Base-by-base conservation (phyloP, 1,139 yeast species). In the Geotrichum restrictum region DNA sequence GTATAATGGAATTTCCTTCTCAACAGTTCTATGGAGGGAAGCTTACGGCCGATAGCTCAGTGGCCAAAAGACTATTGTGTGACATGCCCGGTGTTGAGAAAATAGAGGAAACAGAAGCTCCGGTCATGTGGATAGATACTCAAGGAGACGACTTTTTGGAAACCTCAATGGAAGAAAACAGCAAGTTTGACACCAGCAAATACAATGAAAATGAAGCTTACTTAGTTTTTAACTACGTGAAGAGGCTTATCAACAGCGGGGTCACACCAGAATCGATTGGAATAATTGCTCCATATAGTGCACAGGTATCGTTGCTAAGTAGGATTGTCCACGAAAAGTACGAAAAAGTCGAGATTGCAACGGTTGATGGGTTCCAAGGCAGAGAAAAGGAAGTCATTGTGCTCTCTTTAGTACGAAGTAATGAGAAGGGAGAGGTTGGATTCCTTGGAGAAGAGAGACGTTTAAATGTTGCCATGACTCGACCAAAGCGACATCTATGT, bases 341-440 rank as follows among this genome's bases (percentile, higher is more conserved):
- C 57, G 83, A 84, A 33, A 77, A 76, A 3, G 69, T 93, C 49
- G 96, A 88, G 62, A 82, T 88, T 44, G 85, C 93, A 42, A 86
- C 93, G 0, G 89, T 88, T n/a, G 89, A 88, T 69, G 95, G 94
- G 18, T 89, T 86, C 64, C 97, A 89, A 69, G 97, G 97, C 0
- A 75, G 96, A 54, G 97, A 89, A 65, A 89, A 89, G 64, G 95
- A 89, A 56, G 83, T 87, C 27, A 85, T 89, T 3, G 76, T 89
- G 1, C 75, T 89, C n/a, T 80, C 95, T 0, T 68, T 89, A 54
- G 96, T 88, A 1, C 73, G 96, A 51, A 85, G 94, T 14, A 89
- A 89, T 63, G 77, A 77, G 45, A 62, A 69, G 10, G 69, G 76
- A 45, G 85, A 83, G 52, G 82, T 88, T 48, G 96, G 96, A 14